These are phyloP conservation scores for Beauveria brongniartii DNA, from an alignment of 2,329 filamentous ascomycete species.

Conservation along the genomic window DNA sequence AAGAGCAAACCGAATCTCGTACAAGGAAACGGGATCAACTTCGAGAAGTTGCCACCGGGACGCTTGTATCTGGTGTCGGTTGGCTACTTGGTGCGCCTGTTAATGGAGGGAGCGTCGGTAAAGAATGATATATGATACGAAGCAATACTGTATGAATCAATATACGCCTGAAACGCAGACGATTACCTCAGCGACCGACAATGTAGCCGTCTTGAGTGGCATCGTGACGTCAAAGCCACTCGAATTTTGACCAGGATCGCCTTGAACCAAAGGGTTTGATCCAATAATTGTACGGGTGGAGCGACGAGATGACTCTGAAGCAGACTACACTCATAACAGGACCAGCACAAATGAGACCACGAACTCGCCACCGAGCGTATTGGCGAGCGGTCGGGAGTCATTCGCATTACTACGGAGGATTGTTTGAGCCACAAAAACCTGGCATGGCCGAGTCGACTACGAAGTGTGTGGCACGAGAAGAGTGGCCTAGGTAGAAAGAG, in stretches of 20 bases:
- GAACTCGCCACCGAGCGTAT: neutral
- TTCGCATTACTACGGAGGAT: neutral
- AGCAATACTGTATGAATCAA: neutral
- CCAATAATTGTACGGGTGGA: neutral
- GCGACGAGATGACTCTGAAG: neutral
- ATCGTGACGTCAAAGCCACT: neutral
- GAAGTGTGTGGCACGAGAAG: neutral
- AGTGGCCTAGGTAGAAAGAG: neutral
- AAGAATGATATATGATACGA: neutral
- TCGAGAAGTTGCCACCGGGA: conserved; percentile 58
- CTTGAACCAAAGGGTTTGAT: too few species aligned
- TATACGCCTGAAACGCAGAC: neutral
- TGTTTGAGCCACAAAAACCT: neutral
- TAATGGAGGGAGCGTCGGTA: conserved; percentile 14
- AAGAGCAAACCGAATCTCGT: conserved; percentile 27
- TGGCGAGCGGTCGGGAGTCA: neutral
- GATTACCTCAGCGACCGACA: neutral
- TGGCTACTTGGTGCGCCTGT: conserved; percentile 56
- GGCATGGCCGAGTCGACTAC: neutral
- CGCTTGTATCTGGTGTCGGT: conserved; percentile 57
- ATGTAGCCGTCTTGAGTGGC: neutral
- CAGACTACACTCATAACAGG: neutral
- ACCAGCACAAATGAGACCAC: neutral
- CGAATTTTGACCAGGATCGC: neutral
- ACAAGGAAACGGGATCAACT: conserved; percentile 66